phyloP scores from a whole-genome alignment of 805 yeast genomes.

The Komagataella pastoris region DNA sequence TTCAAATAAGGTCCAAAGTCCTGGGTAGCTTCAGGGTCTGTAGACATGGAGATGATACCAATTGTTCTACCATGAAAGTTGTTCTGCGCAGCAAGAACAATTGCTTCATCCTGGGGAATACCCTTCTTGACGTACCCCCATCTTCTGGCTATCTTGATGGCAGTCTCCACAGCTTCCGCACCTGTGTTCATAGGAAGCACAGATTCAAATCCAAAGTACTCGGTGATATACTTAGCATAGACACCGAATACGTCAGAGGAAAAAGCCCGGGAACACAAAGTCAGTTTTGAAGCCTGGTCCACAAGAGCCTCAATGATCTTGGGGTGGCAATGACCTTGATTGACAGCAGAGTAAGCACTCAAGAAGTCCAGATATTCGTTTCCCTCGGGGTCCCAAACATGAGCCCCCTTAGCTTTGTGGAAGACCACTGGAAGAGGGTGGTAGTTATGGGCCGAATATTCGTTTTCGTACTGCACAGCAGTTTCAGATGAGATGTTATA shows the following conservation, averaged over 20 bases:
- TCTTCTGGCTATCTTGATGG: constrained; percentile 84
- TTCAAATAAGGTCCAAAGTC: constrained; percentile 82
- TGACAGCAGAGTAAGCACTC: constrained; percentile 93
- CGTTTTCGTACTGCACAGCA: constrained; percentile 55
- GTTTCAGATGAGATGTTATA: constrained; percentile 45
- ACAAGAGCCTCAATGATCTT: constrained; percentile 72
- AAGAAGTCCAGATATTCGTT: constrained; percentile 85
- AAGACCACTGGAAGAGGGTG: constrained; percentile 95
- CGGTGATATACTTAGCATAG: constrained; percentile 80
- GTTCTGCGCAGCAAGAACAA: constrained; percentile 74
- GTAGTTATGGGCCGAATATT: constrained; percentile 92
- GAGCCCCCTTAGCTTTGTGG: constrained; percentile 76
- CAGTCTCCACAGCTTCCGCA: constrained; percentile 97
- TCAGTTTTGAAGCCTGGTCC: constrained; percentile 76
- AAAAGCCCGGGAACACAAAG: constrained; percentile 86
- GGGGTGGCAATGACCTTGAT: constrained; percentile 98
- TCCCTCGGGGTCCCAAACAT: constrained; percentile 98
- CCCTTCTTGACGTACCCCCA: constrained; percentile 92
- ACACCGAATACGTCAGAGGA: constrained; percentile 79
- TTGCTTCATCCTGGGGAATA: constrained; percentile 73
- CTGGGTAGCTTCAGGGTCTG: constrained; percentile 85
- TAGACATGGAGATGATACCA: constrained; percentile 91
- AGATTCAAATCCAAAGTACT: constrained; percentile 82
- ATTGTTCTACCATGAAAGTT: constrained; percentile 96
- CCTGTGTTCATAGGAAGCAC: constrained; percentile 98